Conservation (phyloP, 2,329 filamentous ascomycete genomes). For the Dothideomycetes sp. region DNA sequence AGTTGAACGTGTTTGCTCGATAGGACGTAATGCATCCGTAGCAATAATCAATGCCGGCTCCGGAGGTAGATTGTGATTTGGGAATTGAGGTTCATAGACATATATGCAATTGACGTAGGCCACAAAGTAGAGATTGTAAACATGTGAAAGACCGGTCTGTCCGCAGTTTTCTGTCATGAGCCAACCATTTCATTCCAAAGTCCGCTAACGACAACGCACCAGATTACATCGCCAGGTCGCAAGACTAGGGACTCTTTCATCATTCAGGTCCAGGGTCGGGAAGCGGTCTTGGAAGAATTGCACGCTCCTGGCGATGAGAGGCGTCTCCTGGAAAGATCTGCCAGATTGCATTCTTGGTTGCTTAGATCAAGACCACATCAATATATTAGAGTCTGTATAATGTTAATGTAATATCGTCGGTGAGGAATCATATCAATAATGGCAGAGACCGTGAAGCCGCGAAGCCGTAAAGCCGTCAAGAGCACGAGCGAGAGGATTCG, state of each 20-base stretch:
- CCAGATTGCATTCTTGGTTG: too few relatives aligned
- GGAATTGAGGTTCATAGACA: constrained; percentile 37
- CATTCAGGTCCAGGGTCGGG: constrained; percentile 15
- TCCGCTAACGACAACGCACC: constrained; percentile 18
- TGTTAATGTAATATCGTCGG: too few relatives aligned
- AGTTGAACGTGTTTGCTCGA: too few relatives aligned
- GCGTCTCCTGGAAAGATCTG: too few relatives aligned
- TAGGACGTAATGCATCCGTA: constrained; percentile 30
- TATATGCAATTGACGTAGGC: constrained; percentile 32
- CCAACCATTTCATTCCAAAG: background rate
- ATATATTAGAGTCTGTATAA: too few relatives aligned
- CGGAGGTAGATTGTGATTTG: constrained; percentile 30
- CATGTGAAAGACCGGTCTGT: constrained; percentile 37
- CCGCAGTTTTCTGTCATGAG: constrained; percentile 3
- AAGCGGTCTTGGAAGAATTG: constrained; percentile 19
- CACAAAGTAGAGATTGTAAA: constrained; percentile 42
- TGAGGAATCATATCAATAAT: too few relatives aligned
- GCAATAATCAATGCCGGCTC: constrained; percentile 31
- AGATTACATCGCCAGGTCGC: constrained; percentile 35
- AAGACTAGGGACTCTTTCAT: constrained; percentile 4
- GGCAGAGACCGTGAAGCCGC: too few relatives aligned
- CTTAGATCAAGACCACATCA: too few relatives aligned
- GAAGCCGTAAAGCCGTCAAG: too few relatives aligned
- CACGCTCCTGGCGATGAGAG: constrained; percentile 3
- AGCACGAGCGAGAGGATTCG: too few relatives aligned